These are phyloP conservation scores for Phaeolepiota aurea DNA, from an alignment of 768 basidiomycete species.

Conservation along the genomic window DNA sequence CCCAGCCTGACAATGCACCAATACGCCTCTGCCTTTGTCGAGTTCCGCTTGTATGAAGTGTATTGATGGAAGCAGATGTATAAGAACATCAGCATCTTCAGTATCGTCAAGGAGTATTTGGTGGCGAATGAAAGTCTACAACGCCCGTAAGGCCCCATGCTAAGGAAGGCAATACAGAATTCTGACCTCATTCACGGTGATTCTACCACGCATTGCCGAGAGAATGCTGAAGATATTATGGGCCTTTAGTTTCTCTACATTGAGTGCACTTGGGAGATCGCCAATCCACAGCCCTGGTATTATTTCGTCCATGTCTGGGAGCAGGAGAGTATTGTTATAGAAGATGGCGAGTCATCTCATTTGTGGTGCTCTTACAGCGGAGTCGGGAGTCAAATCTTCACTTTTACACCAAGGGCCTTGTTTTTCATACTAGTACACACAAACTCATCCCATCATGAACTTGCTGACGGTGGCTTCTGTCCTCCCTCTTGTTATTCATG, in stretches of 20 bases:
- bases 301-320: conserved; percentile 83
- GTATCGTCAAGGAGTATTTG: conserved; percentile 77
- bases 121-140: conserved; percentile 69
- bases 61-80: conserved; percentile 71
- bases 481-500: no score
- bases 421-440: no score
- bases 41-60: conserved; percentile 78
- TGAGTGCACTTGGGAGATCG: conserved; percentile 60
- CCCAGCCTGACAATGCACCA: conserved; percentile 90
- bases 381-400: no score
- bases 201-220: conserved; percentile 61
- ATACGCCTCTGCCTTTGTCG: conserved; percentile 64
- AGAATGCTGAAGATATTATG: conserved; percentile 73
- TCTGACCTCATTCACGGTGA: conserved; percentile 55
- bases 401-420: no score
- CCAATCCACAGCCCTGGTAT: conserved; percentile 82
- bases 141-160: conserved; percentile 4
- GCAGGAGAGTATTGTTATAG: no score
- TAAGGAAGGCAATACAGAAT: no score
- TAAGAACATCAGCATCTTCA: conserved; percentile 68
- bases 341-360: no score
- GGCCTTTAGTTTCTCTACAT: conserved; percentile 51
- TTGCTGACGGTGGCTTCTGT: no score
- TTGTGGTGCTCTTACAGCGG: no score
- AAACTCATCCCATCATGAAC: no score